Base-by-base conservation (phyloP, 2,329 filamentous ascomycete genomes). In the Phialemoniopsis sp. region DNA sequence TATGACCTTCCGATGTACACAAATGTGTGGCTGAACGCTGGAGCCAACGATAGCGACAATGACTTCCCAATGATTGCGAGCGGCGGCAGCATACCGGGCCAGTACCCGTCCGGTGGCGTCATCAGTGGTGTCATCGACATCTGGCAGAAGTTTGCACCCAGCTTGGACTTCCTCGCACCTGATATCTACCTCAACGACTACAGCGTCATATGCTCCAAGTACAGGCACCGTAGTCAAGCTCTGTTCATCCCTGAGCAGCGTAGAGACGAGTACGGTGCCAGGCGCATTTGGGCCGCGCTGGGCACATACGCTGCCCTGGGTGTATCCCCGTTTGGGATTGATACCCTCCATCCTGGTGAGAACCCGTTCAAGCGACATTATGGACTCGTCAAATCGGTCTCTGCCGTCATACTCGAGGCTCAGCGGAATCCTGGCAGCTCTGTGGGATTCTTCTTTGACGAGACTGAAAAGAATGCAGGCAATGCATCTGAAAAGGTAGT, bases 161-260 rank as follows among this genome's bases (percentile, higher is more conserved):
- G 54, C 5, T 56, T 75, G 2, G 67, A 72, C 46, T 66, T 72
- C 38, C 62, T 74, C 29, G 52, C 62, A 3, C 69, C 70, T 4
- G 70, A 74, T 40, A 45, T 73, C 29, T 73, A 73, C 33, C 28
- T 46, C 14, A 39, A 41, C 16, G 61, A 70, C 34, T 70, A 70
- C 40, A 59, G 63, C 32, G 50, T 44, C 1, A 58, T 66, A 0
- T 75, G 71, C 41, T 48, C 46, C 13, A 59, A 66, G 19, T 75
- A 73, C 43, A 51, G 62, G 4, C 66, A 70, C 37, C 53, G 60
- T 4, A 51, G 54, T 10, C 66, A 73, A 44, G 60, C 68, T 0
- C 57, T 76, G 0, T 73, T 75, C 45, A 73, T 76, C 29, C 72
- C 72, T 0, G 72, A 76, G 53, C 72, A 75, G 46, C 57, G 70